These are phyloP conservation scores for Umbelopsis sp. DNA, from an alignment of 192 early-diverging fungal genomes.

Conservation along the genomic window DNA sequence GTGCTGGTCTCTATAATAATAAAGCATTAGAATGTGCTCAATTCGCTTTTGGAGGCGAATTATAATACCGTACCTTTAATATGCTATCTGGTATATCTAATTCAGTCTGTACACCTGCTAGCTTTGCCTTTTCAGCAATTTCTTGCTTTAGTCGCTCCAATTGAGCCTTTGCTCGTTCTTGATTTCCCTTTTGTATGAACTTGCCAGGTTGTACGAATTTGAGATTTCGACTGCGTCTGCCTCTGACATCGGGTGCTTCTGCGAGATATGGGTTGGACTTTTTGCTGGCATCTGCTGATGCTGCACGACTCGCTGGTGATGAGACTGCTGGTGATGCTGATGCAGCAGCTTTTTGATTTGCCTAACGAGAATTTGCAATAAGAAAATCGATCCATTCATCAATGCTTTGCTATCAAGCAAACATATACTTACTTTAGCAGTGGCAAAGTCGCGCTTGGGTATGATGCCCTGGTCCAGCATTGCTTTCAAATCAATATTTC, in stretches of 20 bases:
- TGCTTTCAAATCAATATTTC: constrained; percentile 51
- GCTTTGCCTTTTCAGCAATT: constrained; percentile 71
- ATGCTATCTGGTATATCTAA: constrained; percentile 70
- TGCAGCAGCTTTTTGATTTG: constrained; percentile 60
- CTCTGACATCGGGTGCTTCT: constrained; percentile 37
- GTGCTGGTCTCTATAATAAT: constrained; percentile 59
- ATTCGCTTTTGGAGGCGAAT: background rate
- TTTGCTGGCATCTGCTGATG: constrained; percentile 68
- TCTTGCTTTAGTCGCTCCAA: constrained; percentile 75
- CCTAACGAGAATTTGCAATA: constrained; percentile 40
- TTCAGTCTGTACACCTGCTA: constrained; percentile 75
- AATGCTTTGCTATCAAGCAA: constrained; percentile 27
- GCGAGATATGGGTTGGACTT: constrained; percentile 83
- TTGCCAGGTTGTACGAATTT: constrained; percentile 85
- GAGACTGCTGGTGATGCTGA: constrained; percentile 36
- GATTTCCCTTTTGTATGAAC: constrained; percentile 81
- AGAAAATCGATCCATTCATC: constrained; percentile 54
- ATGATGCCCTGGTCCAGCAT: constrained; percentile 48
- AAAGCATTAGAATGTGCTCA: background rate
- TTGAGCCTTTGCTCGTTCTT: constrained; percentile 74
- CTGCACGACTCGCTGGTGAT: constrained; percentile 41
- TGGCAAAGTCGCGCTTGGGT: constrained; percentile 55
- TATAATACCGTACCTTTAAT: constrained; percentile 52
- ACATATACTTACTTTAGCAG: constrained; percentile 37
- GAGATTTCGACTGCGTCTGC: constrained; percentile 57